Conservation (phyloP, 1,284 basidiomycete species). For the Ustilago lituana region DNA sequence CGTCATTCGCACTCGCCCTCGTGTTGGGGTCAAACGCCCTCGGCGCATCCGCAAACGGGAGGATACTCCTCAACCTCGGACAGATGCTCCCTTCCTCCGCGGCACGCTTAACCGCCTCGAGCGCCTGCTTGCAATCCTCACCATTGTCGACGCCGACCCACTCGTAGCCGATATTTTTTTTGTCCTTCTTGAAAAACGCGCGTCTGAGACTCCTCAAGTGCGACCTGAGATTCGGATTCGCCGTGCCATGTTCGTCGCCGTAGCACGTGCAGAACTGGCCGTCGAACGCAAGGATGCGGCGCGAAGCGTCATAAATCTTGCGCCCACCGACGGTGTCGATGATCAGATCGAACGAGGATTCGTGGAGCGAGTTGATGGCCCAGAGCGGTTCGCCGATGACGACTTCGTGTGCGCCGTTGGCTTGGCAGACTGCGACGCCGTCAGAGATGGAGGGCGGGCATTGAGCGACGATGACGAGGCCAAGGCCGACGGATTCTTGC, state of each 20-base stretch:
- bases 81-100: slow-evolving; percentile 61
- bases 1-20: slow-evolving; percentile 46
- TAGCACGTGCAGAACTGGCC: slow-evolving; percentile 67
- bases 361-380: slow-evolving; percentile 68
- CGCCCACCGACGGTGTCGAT: slow-evolving; percentile 65
- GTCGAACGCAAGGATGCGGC: slow-evolving; percentile 66
- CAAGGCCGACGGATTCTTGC: slow-evolving; percentile 67
- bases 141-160: slow-evolving; percentile 62
- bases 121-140: slow-evolving; percentile 59
- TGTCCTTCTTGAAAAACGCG: slow-evolving; percentile 69
- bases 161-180: slow-evolving; percentile 68
- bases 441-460: slow-evolving; percentile 65
- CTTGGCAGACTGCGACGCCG: slow-evolving; percentile 64
- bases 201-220: slow-evolving; percentile 66
- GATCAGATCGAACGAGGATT: slow-evolving; percentile 68
- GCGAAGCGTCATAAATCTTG: slow-evolving; percentile 68
- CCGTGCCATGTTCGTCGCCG: slow-evolving; percentile 65
- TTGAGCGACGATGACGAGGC: slow-evolving; percentile 68
- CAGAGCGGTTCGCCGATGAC: slow-evolving; percentile 68
- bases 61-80: slow-evolving; percentile 60
- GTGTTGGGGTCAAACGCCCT: slow-evolving; percentile 56
- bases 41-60: slow-evolving; percentile 61
- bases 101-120: slow-evolving; percentile 60
- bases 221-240: slow-evolving; percentile 63
- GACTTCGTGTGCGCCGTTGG: slow-evolving; percentile 68